A percentile compares a stretch with the other conserved stretches of the same genome.
These are phyloP conservation scores for Neurospora tetrasperma DNA, from an alignment of 495 filamentous ascomycete species.

Conservation along the genomic window DNA sequence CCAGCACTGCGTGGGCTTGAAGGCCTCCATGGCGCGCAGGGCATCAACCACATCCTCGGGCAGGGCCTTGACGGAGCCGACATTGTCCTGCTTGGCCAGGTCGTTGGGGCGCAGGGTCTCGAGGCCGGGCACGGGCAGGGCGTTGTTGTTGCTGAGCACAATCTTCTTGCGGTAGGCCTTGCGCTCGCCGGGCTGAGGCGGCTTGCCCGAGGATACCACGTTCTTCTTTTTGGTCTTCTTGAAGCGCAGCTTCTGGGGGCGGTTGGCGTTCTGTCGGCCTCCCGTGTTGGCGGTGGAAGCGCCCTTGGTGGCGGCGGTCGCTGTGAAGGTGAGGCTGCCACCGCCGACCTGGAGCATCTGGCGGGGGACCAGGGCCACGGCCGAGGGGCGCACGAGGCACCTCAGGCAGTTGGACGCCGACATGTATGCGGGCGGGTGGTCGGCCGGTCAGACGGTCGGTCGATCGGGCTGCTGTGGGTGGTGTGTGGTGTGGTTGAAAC, in stretches of 20 bases:
- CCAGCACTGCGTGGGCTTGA: conserved; percentile 89
- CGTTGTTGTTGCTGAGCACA: conserved; percentile 87
- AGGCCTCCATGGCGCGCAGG: conserved; percentile 73
- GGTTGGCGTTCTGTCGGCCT: conserved; percentile 20
- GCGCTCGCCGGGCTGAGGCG: conserved; percentile 64
- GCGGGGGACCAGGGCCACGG: conserved; percentile 18
- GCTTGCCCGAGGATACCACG: conserved; percentile 29
- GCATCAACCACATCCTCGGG: conserved; percentile 62
- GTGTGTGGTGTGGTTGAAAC: not conserved
- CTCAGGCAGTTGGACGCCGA: conserved; percentile 57
- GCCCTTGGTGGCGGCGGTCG: not conserved
- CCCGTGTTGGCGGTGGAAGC: conserved; percentile 9
- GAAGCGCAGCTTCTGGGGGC: conserved; percentile 25
- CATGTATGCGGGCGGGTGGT: conserved; percentile 42
- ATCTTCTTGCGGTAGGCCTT: conserved; percentile 81
- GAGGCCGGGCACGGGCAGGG: conserved; percentile 60
- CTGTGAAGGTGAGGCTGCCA: not conserved
- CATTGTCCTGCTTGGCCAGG: conserved; percentile 41
- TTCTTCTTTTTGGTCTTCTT: conserved; percentile 48
- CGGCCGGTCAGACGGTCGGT: conserved; percentile 1
- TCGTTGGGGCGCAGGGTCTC: conserved; percentile 46
- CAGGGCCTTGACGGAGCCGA: conserved; percentile 58
- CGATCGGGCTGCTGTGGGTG: not conserved
- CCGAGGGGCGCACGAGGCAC: conserved; percentile 51
- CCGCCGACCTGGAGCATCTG: not conserved